A percentile compares a stretch with the other conserved stretches of the same genome.
Evolutionary conservation across 352 stramenopile species (phyloP).

Genomic region (Peronospora farinosa): DNA sequence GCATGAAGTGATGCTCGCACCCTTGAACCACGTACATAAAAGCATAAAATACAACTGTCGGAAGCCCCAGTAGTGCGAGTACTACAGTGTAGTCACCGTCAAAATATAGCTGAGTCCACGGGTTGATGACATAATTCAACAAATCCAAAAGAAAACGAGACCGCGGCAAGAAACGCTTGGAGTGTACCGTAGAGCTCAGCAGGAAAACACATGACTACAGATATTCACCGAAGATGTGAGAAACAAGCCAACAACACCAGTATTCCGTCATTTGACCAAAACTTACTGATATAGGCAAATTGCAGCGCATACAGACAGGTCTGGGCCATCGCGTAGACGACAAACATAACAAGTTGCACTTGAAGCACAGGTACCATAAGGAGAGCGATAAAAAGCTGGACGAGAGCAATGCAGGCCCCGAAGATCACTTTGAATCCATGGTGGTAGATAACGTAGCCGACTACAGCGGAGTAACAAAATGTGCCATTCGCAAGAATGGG

Average conservation of each 20-base stretch:
- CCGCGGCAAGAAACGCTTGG: constrained; percentile 63
- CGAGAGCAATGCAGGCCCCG: no score
- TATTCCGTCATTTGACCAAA: not conserved
- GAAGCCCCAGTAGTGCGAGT: constrained; percentile 43
- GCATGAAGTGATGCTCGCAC: constrained; percentile 53
- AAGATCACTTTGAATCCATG: no score
- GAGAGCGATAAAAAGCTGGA: no score
- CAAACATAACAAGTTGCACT: no score
- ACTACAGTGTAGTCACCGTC: constrained; percentile 63
- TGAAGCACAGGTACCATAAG: no score
- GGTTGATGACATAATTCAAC: constrained; percentile 72
- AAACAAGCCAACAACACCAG: not conserved
- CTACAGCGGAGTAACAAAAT: no score
- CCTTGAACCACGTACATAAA: constrained; percentile 56
- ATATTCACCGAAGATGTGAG: constrained; percentile 1
- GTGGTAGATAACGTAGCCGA: no score
- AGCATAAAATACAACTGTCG: constrained; percentile 55
- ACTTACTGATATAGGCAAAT: constrained; percentile 64
- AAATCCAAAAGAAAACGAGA: constrained; percentile 66
- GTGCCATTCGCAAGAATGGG: no score
- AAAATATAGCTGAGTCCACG: constrained; percentile 66
- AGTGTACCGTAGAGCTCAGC: constrained; percentile 69
- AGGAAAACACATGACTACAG: constrained; percentile 75
- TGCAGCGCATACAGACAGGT: no score
- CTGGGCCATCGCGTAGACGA: no score